phyloP scores from a whole-genome alignment of 768 basidiomycete species.

The Solioccasus polychromus region DNA sequence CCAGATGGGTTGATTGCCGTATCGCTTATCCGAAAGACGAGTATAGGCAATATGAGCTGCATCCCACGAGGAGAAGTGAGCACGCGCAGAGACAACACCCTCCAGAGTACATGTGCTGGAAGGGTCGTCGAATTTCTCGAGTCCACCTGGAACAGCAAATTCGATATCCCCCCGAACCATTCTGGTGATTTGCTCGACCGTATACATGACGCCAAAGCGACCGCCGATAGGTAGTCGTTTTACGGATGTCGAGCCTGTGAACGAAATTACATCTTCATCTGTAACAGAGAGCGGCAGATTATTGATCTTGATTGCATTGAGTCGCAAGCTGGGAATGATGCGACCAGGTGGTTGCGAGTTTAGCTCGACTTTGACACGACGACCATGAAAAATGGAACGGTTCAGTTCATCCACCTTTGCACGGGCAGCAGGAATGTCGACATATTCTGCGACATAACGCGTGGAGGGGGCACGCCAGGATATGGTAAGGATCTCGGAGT shows the following conservation, averaged over 20 bases:
- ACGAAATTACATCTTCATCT: constrained; percentile 23
- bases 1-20: constrained; percentile 35
- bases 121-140: constrained; percentile 27
- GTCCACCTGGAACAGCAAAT: constrained; percentile 14
- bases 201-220: constrained; percentile 15
- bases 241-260: constrained; percentile 30
- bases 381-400: constrained; percentile 34
- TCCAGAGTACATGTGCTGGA: constrained; percentile 21
- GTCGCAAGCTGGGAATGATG: constrained; percentile 23
- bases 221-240: constrained; percentile 27
- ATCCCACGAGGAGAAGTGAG: constrained; percentile 49
- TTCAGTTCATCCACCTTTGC: constrained; percentile 39
- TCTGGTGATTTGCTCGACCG: constrained; percentile 18
- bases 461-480: constrained; percentile 51
- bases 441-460: constrained; percentile 45
- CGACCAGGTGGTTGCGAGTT: constrained; percentile 38
- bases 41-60: constrained; percentile 41
- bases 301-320: constrained; percentile 41
- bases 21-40: constrained; percentile 32
- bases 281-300: constrained; percentile 35
- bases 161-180: constrained; percentile 26
- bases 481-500: constrained; percentile 42
- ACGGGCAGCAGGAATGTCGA: constrained; percentile 15
- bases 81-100: constrained; percentile 36
- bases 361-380: constrained; percentile 46